Percentiles rank a stretch among this genome's conserved stretches.
These are phyloP conservation scores for Mycena vitilis DNA, from an alignment of 768 basidiomycete species.

Conservation along the genomic window DNA sequence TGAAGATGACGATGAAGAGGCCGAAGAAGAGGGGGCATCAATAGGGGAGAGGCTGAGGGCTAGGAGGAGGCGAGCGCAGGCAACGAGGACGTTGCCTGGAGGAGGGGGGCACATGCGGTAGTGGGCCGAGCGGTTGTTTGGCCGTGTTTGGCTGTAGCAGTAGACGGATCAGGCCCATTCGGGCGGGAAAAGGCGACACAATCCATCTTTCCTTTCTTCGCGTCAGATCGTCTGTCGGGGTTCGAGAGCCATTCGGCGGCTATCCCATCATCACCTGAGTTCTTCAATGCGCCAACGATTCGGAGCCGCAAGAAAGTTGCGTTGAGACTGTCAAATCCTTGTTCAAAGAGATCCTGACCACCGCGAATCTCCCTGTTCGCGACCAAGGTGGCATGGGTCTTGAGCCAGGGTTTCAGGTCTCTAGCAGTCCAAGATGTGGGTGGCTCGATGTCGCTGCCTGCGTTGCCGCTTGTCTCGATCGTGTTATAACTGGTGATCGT, in stretches of 20 bases:
- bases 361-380: slow-evolving; percentile 26
- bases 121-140: too few relatives aligned
- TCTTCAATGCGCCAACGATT: slow-evolving; percentile 46
- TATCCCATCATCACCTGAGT: slow-evolving; percentile 16
- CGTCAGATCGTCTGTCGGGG: too few relatives aligned
- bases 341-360: slow-evolving; percentile 44
- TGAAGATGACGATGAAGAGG: slow-evolving; percentile 1
- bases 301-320: slow-evolving; percentile 53
- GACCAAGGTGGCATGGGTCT: slow-evolving; percentile 35
- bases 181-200: too few relatives aligned
- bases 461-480: slow-evolving; percentile 36
- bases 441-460: slow-evolving; percentile 26
- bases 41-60: neutral
- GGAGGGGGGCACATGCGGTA: neutral
- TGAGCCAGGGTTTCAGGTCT: slow-evolving; percentile 39
- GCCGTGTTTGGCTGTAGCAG: too few relatives aligned
- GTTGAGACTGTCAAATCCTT: slow-evolving; percentile 52
- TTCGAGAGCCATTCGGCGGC: neutral
- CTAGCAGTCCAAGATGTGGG: slow-evolving; percentile 34
- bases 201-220: too few relatives aligned
- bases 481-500: slow-evolving; percentile 36
- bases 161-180: too few relatives aligned
- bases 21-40: slow-evolving; percentile 1
- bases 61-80: neutral
- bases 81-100: slow-evolving; percentile 24